Percentiles rank a stretch among this genome's conserved stretches.
These are phyloP conservation scores for Canavalia ensiformis DNA, from an alignment of 306 rosid genomes.

Conservation along the genomic window DNA sequence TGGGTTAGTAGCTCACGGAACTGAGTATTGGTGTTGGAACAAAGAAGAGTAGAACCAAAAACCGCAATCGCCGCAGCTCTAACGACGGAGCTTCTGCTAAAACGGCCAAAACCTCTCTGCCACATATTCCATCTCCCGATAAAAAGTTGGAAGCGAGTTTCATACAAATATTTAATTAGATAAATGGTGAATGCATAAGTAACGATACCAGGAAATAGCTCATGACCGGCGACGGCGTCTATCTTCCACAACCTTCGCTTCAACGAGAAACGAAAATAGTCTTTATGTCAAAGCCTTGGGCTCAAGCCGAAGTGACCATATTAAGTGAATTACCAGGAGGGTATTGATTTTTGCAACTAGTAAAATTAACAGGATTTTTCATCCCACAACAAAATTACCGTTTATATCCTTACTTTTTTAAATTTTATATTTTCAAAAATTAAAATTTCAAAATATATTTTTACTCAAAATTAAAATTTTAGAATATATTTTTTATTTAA, in stretches of 20 bases:
- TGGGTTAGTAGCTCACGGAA: conserved; percentile 48
- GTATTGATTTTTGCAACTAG: too few relatives aligned
- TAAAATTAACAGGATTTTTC: too few relatives aligned
- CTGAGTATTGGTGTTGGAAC: conserved; percentile 15
- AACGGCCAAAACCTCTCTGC: conserved; percentile 56
- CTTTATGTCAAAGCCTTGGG: not conserved
- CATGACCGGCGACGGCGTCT: conserved; percentile 39
- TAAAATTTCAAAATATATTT: too few relatives aligned
- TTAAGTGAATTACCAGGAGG: too few relatives aligned
- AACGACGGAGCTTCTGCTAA: conserved; percentile 40
- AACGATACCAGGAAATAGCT: conserved; percentile 53
- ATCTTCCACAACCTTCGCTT: not conserved
- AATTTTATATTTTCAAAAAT: too few relatives aligned
- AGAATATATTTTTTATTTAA: too few relatives aligned
- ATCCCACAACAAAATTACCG: too few relatives aligned
- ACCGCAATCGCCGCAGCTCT: conserved; percentile 59
- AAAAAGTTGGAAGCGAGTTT: not conserved
- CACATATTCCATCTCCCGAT: not conserved
- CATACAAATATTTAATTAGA: not conserved
- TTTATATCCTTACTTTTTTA: too few relatives aligned
- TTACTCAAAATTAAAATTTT: too few relatives aligned
- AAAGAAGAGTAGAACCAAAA: conserved; percentile 58
- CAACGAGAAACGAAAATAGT: not conserved
- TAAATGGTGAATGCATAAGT: not conserved
- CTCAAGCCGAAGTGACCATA: not conserved